phyloP scores from a whole-genome alignment of 1,139 yeast species.

The Zhuliangozyma blackwelliae region DNA sequence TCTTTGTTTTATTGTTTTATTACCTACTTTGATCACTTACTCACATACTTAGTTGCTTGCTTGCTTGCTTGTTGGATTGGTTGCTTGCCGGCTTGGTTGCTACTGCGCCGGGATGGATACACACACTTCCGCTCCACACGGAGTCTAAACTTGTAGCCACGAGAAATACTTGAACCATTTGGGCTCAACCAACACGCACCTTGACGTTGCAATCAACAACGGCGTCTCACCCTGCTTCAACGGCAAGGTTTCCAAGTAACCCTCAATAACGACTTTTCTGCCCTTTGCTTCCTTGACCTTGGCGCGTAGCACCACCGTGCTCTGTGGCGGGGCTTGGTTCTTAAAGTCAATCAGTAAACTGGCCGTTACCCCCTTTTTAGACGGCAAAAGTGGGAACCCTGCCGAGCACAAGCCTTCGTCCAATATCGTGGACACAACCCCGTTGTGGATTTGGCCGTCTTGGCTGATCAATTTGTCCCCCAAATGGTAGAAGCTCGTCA shows the following conservation, averaged over 20 bases:
- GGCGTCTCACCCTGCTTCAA: constrained; percentile 19
- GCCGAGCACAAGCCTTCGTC: constrained; percentile 87
- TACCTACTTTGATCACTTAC: too few species aligned
- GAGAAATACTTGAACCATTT: constrained; percentile 68
- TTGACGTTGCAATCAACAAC: constrained; percentile 49
- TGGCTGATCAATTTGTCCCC: constrained; percentile 65
- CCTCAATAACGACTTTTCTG: constrained; percentile 74
- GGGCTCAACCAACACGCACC: constrained; percentile 70
- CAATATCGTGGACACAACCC: constrained; percentile 73
- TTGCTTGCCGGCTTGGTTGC: too few species aligned
- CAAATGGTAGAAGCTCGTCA: constrained; percentile 63
- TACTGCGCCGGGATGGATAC: too few species aligned
- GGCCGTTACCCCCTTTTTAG: constrained; percentile 89
- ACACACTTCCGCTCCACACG: too few species aligned
- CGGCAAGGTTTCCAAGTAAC: constrained; percentile 50
- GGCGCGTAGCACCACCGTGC: constrained; percentile 66
- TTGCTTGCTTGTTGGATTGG: too few species aligned
- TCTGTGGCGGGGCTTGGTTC: constrained; percentile 62
- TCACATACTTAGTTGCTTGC: too few species aligned
- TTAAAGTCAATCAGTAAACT: constrained; percentile 60
- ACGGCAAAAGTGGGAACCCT: constrained; percentile 83
- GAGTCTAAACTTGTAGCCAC: constrained; percentile 55
- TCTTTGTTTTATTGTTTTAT: too few species aligned
- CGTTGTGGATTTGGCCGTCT: constrained; percentile 81
- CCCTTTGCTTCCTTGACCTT: constrained; percentile 66